Evolutionary conservation across 352 stramenopile species (phyloP).

Genomic region (Paralagenidium karlingii): DNA sequence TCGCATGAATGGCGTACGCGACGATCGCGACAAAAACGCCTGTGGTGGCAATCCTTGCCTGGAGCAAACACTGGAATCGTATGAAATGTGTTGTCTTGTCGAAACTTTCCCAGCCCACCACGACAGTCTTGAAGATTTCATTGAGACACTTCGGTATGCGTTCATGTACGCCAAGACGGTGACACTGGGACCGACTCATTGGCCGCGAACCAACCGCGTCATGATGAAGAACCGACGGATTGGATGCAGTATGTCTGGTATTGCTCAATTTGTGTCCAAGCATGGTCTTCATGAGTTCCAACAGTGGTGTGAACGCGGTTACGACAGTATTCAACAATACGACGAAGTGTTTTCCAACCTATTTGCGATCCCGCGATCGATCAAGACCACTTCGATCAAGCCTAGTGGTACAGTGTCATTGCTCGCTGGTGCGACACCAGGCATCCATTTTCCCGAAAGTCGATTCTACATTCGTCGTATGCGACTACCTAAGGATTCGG

Average conservation of each 20-base stretch:
- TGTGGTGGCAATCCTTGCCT: constrained; percentile 87
- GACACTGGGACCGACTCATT: constrained; percentile 86
- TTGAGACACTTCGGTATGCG: constrained; percentile 76
- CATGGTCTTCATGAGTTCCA: constrained; percentile 69
- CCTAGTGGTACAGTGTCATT: constrained; percentile 86
- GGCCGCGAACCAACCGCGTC: constrained; percentile 84
- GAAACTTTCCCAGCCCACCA: constrained; percentile 88
- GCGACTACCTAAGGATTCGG: constrained; percentile 68
- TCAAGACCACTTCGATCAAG: constrained; percentile 91
- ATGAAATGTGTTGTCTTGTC: constrained; percentile 92
- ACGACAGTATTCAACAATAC: constrained; percentile 60
- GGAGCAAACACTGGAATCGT: constrained; percentile 86
- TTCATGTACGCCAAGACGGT: constrained; percentile 92
- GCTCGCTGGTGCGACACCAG: constrained; percentile 84
- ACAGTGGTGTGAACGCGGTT: constrained; percentile 80
- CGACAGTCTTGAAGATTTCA: constrained; percentile 76
- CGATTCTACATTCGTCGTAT: constrained; percentile 89
- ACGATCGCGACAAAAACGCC: constrained; percentile 74
- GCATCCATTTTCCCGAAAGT: constrained; percentile 90
- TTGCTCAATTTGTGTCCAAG: constrained; percentile 86
- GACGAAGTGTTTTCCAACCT: constrained; percentile 55
- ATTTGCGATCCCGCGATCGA: constrained; percentile 74
- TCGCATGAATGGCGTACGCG: constrained; percentile 76
- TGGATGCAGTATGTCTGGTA: constrained; percentile 86
- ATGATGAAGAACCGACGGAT: constrained; percentile 89